Conservation (phyloP, 2,329 filamentous ascomycete genomes). For the Fusarium veterinarium region DNA sequence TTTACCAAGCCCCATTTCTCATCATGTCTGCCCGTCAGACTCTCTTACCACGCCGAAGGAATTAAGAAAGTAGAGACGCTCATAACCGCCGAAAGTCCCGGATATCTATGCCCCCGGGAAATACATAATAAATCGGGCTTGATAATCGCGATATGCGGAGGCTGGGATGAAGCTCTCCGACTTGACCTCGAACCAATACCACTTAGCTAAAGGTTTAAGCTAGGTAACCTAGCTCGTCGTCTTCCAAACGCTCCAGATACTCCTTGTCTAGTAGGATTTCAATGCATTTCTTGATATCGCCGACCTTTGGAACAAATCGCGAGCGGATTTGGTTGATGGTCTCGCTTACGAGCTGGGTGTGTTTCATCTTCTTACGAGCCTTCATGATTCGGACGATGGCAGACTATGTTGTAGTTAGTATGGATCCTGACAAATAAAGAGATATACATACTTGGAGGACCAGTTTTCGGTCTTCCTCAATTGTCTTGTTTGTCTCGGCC, state of each 20-base stretch:
- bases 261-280: constrained; percentile 99
- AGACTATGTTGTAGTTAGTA: constrained; percentile 69
- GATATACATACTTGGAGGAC: constrained; percentile 85
- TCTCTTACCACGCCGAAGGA: constrained; percentile 21
- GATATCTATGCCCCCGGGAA: not conserved
- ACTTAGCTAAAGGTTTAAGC: constrained; percentile 65
- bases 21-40: constrained; percentile 16
- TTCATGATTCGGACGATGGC: constrained; percentile 99
- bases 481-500: constrained; percentile 98
- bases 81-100: not conserved
- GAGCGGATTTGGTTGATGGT: constrained; percentile 95
- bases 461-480: constrained; percentile 97
- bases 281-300: constrained; percentile 99
- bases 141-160: not conserved
- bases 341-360: constrained; percentile 91
- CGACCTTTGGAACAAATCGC: constrained; percentile 91
- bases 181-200: not conserved
- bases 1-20: constrained; percentile 21
- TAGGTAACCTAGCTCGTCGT: constrained; percentile 93
- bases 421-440: not conserved
- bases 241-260: constrained; percentile 94
- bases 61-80: constrained; percentile 25
- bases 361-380: constrained; percentile 98
- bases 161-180: not conserved
- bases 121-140: constrained; percentile 15